These are phyloP conservation scores for Cryphonectria nitschkei DNA, from an alignment of 2,329 filamentous ascomycete genomes.

Conservation along the genomic window DNA sequence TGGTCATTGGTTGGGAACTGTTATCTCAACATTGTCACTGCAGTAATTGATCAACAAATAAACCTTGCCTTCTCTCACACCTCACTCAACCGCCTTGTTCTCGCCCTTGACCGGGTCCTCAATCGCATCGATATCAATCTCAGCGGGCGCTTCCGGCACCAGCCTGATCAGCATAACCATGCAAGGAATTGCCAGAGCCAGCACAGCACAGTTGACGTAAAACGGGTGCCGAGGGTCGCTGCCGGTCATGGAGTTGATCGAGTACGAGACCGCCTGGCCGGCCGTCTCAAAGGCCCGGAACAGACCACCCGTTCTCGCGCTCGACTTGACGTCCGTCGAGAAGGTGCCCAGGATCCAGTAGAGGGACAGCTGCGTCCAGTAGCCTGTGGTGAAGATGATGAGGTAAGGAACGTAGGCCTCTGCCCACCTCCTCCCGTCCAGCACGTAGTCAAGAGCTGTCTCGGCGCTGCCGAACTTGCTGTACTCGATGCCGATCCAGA, in stretches of 20 bases:
- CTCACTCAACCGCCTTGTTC: conserved; percentile 13
- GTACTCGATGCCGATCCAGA: conserved; percentile 36
- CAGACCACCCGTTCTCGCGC: conserved; percentile 36
- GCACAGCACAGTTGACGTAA: conserved; percentile 26
- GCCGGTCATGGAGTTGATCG: conserved; percentile 35
- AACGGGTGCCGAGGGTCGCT: conserved; percentile 24
- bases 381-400: conserved; percentile 29
- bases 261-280: conserved; percentile 39
- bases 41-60: not conserved
- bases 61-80: not conserved
- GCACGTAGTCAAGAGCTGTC: conserved; percentile 20
- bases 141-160: conserved; percentile 25
- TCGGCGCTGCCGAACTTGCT: conserved; percentile 14
- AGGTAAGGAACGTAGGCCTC: conserved; percentile 28
- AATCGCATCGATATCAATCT: conserved; percentile 25
- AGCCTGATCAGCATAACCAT: conserved; percentile 23
- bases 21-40: not conserved
- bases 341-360: conserved; percentile 45
- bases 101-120: conserved; percentile 9
- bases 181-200: conserved; percentile 24
- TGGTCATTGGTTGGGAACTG: not conserved
- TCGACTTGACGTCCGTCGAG: conserved; percentile 39
- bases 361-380: conserved; percentile 32
- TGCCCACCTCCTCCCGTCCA: conserved; percentile 24
- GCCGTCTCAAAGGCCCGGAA: conserved; percentile 37